Conservation (phyloP, 1,284 basidiomycete genomes). For the Mycena sp. region DNA sequence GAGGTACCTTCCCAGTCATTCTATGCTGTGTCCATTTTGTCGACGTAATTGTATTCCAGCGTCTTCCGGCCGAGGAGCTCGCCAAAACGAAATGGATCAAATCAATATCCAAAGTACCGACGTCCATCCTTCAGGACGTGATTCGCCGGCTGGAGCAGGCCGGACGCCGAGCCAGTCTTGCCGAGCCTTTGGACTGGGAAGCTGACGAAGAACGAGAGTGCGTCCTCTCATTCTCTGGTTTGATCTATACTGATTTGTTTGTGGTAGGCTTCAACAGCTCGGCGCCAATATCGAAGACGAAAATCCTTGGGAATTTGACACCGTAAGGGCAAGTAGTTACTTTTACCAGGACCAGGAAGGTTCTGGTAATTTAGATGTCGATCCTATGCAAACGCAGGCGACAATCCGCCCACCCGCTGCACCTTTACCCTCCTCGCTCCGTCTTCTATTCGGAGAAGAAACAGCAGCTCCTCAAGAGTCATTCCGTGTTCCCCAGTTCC, state of each 20-base stretch:
- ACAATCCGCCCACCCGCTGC: constrained; percentile 63
- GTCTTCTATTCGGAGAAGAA: constrained; percentile 75
- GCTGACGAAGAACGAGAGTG: constrained; percentile 69
- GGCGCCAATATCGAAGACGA: constrained; percentile 53
- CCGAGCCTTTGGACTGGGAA: constrained; percentile 79
- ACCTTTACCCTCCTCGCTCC: constrained; percentile 76
- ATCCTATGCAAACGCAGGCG: constrained; percentile 46
- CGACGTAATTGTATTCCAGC: constrained; percentile 56
- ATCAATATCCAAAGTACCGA: constrained; percentile 73
- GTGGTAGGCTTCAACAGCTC: constrained; percentile 46
- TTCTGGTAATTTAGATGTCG: constrained; percentile 39
- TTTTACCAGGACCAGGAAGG: constrained; percentile 25
- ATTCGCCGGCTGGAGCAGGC: constrained; percentile 83
- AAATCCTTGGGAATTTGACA: constrained; percentile 83
- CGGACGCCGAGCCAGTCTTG: constrained; percentile 85
- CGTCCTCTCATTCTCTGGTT: constrained; percentile 34
- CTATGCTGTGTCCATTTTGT: constrained; percentile 31
- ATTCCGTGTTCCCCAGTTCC: constrained; percentile 54
- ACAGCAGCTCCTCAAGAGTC: constrained; percentile 49
- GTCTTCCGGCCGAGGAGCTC: constrained; percentile 91
- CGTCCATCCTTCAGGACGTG: constrained; percentile 86
- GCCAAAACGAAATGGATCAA: constrained; percentile 95
- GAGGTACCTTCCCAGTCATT: constrained; percentile 64
- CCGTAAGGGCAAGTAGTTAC: constrained; percentile 61
- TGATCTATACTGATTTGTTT: constrained; percentile 22